Base-by-base conservation (phyloP, 2,329 filamentous ascomycete genomes). In the Eurotiales sp. region DNA sequence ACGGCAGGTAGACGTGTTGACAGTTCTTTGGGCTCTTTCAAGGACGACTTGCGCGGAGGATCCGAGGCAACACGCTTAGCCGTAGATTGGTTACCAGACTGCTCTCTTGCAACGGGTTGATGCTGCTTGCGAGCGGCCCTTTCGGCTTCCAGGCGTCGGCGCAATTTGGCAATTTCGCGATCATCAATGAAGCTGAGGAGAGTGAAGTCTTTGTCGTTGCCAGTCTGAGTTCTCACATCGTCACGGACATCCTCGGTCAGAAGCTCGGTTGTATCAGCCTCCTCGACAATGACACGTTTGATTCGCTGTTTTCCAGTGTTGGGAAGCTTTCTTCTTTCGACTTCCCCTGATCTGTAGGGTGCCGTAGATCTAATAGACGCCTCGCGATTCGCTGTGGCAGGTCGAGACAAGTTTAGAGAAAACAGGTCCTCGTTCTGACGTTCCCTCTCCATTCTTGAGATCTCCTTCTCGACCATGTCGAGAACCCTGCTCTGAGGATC, bases 111-210 rank as follows among this genome's bases (percentile, higher is more conserved):
- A 19, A 22, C 27, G 11, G 63, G 62, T 27, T 73, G 71, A 27
- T 67, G 67, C 25, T 67, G 64, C 52, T 71, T 73, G 34, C 69
- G 69, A 17, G 72, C 70, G 25, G 75, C 62, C 46, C 76, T 68
- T 62, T 83, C 79, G 54, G 79, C 75, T 60, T 84, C 81, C 6
- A 84, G 58, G 12, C 70, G 73, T 58, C 75, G 79, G 36, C 81
- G 75, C 45, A 84, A 68, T 39, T 74, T 70, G 25, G 76, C 75
- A 58, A 83, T 76, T 47, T 79, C 74, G 50, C 73, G 66, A 51
- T 66, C 71, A 59, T 81, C 75, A 53, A 82, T 72, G 53, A 76
- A 74, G 63, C 77, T 83, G 45, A 84, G 60, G 53, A 80, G 68
- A 1, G 81, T 83, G 42, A 80, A 56, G 49, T 79, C 72, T 27